A percentile compares a stretch with the other conserved stretches of the same genome.
Conservation (phyloP, 2,329 filamentous ascomycete genomes). For the Verticillium zaregamsianum region DNA sequence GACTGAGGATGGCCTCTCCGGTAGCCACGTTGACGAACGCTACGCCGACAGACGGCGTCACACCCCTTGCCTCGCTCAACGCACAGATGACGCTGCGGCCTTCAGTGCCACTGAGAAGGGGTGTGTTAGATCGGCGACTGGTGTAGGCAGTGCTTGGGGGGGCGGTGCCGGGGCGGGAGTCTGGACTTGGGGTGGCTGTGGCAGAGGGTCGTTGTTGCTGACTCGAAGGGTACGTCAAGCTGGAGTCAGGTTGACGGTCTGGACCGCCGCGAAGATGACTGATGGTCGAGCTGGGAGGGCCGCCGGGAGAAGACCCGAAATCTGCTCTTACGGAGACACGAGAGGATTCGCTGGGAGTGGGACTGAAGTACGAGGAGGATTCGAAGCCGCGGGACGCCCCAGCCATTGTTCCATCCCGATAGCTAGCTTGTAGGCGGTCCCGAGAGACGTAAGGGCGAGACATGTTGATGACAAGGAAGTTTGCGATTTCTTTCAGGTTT, state of each 20-base stretch:
- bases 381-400: not conserved
- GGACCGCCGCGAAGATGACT: not conserved
- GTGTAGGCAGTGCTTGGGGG: constrained; percentile 34
- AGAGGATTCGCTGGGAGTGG: not conserved
- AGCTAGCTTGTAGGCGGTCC: not conserved
- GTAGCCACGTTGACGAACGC: constrained; percentile 85
- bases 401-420: not conserved
- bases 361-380: not conserved
- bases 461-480: not conserved
- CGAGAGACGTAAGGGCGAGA: not conserved
- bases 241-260: not conserved
- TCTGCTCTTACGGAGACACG: not conserved
- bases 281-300: no score
- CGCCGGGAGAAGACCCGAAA: not conserved
- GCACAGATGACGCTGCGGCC: constrained; percentile 80
- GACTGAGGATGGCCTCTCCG: constrained; percentile 78
- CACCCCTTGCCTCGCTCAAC: constrained; percentile 79
- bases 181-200: not conserved
- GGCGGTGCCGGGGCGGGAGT: constrained; percentile 5
- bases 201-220: not conserved
- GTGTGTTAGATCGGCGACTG: constrained; percentile 38
- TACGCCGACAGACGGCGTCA: constrained; percentile 78
- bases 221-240: not conserved
- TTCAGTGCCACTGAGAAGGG: constrained; percentile 40
- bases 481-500: no score